phyloP scores from a whole-genome alignment of 495 filamentous ascomycete genomes.

The Ramalina peruviana region DNA sequence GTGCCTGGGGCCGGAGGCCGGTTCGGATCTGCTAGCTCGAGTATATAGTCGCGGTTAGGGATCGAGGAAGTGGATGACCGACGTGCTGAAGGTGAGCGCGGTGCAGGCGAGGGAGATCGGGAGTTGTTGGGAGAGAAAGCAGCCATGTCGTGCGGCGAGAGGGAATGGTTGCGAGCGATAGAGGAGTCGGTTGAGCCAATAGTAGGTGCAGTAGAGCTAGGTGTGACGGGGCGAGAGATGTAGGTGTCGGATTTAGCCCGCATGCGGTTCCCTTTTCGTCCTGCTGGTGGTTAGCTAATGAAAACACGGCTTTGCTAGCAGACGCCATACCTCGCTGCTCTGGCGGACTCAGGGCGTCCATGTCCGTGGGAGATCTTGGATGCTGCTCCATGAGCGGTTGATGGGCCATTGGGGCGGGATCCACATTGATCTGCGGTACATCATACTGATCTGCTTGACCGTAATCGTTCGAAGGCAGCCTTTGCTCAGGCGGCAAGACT shows the following conservation, averaged over 20 bases:
- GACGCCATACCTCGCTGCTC: constrained; percentile 51
- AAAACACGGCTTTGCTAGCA: neutral
- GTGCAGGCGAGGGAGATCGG: constrained; percentile 44
- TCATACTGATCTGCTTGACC: constrained; percentile 62
- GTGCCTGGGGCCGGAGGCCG: constrained; percentile 53
- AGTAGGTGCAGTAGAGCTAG: constrained; percentile 22
- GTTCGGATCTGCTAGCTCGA: constrained; percentile 79
- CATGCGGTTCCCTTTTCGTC: constrained; percentile 42
- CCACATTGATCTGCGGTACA: constrained; percentile 83
- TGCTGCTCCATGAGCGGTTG: constrained; percentile 53
- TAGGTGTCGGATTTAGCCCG: constrained; percentile 62
- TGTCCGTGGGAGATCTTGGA: constrained; percentile 45
- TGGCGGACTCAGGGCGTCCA: constrained; percentile 73
- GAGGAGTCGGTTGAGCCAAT: constrained; percentile 27
- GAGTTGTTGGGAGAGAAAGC: constrained; percentile 24
- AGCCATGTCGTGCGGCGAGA: constrained; percentile 47
- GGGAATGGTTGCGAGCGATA: constrained; percentile 38
- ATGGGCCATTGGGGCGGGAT: constrained; percentile 76
- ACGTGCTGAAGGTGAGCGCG: constrained; percentile 36
- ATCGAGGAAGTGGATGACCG: constrained; percentile 84
- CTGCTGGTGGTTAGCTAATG: constrained; percentile 26
- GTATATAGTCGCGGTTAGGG: constrained; percentile 79
- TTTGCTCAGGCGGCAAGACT: constrained; percentile 15
- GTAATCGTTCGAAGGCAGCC: constrained; percentile 36
- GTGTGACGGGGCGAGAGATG: constrained; percentile 18